These are phyloP conservation scores for Yamadazyma pseudoaaseri DNA, from an alignment of 1,139 yeast species.

Conservation along the genomic window DNA sequence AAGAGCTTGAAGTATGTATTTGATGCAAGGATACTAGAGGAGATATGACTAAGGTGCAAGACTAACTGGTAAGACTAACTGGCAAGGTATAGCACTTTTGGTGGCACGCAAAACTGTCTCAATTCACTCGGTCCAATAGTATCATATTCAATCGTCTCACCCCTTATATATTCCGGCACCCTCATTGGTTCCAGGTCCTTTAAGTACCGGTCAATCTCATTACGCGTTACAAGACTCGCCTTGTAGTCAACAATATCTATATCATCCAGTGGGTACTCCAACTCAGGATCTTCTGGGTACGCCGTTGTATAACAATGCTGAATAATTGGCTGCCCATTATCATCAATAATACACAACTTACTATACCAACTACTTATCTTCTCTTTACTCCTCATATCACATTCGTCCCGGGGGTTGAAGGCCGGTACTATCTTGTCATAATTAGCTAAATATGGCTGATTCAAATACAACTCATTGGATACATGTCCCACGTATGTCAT, in stretches of 20 bases:
- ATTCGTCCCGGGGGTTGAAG: too few species aligned
- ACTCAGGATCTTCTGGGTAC: slow-evolving; percentile 20
- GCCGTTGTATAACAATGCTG: slow-evolving; percentile 45
- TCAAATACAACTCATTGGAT: not conserved
- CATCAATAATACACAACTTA: slow-evolving; percentile 12
- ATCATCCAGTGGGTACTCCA: slow-evolving; percentile 16
- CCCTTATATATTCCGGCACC: too few species aligned
- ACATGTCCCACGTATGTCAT: not conserved
- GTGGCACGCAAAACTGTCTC: not conserved
- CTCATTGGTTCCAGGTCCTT: not conserved
- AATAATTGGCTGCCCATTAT: slow-evolving; percentile 38
- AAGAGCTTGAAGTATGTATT: slow-evolving; percentile 38
- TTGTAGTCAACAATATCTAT: slow-evolving; percentile 52
- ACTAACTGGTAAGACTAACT: too few species aligned
- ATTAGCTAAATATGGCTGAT: not conserved
- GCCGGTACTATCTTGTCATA: too few species aligned
- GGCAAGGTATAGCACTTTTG: not conserved
- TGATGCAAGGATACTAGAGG: too few species aligned
- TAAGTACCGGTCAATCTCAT: slow-evolving; percentile 8
- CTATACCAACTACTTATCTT: slow-evolving; percentile 64
- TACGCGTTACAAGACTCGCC: slow-evolving; percentile 48
- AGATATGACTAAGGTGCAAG: too few species aligned
- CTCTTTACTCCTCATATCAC: slow-evolving; percentile 30
- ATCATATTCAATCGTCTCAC: too few species aligned
- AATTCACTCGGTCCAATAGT: not conserved